These are phyloP conservation scores for Fusarium graminum DNA, from an alignment of 2,329 filamentous ascomycete species.

Conservation along the genomic window DNA sequence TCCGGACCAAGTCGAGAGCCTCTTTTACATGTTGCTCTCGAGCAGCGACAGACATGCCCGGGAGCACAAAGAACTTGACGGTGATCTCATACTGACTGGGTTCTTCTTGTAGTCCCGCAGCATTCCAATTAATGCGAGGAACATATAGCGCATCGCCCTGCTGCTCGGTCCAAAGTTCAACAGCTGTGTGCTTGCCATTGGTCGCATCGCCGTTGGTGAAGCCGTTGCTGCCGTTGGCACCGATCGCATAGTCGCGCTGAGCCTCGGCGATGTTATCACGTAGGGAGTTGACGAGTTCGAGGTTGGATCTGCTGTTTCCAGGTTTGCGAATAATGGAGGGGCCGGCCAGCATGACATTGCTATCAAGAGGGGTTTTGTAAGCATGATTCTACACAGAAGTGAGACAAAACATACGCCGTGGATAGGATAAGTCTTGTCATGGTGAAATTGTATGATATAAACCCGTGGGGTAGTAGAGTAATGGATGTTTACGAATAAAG, in stretches of 20 bases:
- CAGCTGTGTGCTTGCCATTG: conserved; percentile 39
- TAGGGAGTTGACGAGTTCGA: conserved; percentile 90
- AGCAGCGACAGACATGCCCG: conserved; percentile 72
- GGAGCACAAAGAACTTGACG: conserved; percentile 93
- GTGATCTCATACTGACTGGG: conserved; percentile 91
- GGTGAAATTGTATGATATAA: conserved; percentile 38
- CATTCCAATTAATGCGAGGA: conserved; percentile 80
- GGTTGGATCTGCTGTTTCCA: conserved; percentile 82
- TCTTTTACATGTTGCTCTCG: conserved; percentile 80
- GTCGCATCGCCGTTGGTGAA: conserved; percentile 51
- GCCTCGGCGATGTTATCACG: conserved; percentile 84
- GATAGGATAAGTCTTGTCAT: conserved; percentile 87
- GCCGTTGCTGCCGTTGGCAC: conserved; percentile 50
- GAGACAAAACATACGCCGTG: conserved; percentile 75
- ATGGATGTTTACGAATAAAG: neutral
- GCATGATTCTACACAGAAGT: conserved; percentile 29
- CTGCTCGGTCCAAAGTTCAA: conserved; percentile 76
- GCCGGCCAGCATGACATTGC: conserved; percentile 87
- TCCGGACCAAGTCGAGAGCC: conserved; percentile 83
- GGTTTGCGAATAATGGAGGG: conserved; percentile 87
- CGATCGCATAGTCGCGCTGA: conserved; percentile 69
- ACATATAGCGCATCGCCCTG: conserved; percentile 76
- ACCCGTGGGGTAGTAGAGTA: neutral
- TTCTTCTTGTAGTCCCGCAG: conserved; percentile 82
- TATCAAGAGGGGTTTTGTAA: conserved; percentile 52